Evolutionary conservation across 768 basidiomycete species (phyloP).

Genomic region (Pisolithus tinctorius): DNA sequence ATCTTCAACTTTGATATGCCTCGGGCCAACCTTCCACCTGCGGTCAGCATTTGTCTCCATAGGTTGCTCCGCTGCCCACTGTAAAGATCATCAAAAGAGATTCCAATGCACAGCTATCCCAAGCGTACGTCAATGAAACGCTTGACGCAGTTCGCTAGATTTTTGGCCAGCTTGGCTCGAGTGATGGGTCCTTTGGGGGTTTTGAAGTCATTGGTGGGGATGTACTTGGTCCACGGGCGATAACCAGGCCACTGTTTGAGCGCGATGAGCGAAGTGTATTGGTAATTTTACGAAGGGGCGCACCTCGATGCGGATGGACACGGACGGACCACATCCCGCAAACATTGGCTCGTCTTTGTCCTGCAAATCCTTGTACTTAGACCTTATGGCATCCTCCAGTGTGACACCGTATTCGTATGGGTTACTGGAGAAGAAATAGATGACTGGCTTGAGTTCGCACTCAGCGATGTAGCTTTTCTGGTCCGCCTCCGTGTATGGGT

Average conservation of each 20-base stretch:
- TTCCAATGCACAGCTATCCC: neutral
- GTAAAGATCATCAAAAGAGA: conserved; percentile 5
- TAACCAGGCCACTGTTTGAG: conserved; percentile 70
- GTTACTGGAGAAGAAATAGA: conserved; percentile 51
- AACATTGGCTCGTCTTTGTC: conserved; percentile 64
- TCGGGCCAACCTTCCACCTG: conserved; percentile 55
- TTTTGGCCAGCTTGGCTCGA: conserved; percentile 68
- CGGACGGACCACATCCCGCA: conserved; percentile 66
- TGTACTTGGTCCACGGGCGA: conserved; percentile 70
- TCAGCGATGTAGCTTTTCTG: conserved; percentile 71
- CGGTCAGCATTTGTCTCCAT: conserved; percentile 61
- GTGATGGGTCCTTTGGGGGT: conserved; percentile 77
- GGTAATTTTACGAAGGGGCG: conserved; percentile 11
- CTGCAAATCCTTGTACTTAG: conserved; percentile 46
- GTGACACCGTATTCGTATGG: conserved; percentile 56
- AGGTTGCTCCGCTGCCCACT: conserved; percentile 44
- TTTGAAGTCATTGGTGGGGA: conserved; percentile 75
- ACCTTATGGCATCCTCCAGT: conserved; percentile 57
- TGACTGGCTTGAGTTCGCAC: conserved; percentile 53
- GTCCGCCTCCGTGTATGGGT: conserved; percentile 72
- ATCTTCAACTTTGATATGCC: conserved; percentile 56
- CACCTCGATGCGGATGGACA: conserved; percentile 74
- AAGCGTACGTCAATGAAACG: conserved; percentile 55
- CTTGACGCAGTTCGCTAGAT: conserved; percentile 68
- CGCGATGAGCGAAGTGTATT: neutral